Evolutionary conservation across 495 filamentous ascomycete genomes (phyloP), one percentile per base, ranked within the genome.

Genomic region (Xylaria venustula): DNA sequence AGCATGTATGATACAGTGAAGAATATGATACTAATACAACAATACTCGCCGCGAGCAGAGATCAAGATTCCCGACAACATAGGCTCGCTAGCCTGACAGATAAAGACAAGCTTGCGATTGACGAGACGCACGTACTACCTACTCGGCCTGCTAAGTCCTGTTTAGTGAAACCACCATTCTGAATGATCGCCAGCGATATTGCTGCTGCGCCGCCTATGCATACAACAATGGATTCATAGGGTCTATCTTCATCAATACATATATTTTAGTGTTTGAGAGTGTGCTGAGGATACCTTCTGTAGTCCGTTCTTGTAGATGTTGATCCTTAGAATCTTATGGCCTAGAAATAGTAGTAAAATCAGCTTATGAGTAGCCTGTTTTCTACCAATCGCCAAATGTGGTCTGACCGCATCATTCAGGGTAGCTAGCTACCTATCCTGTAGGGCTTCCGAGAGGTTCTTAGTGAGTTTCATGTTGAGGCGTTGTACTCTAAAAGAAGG

Each of bases 381-480:
- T 44, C 32, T 45, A 25, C 26, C 11, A 45, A 22, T 44, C 32
- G 11, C 40, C 19, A 32, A 11, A 15, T 55, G 41, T 55, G 53
- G 26, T 45, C 53, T 42, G 52, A 55, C 40, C 36, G 15, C 34
- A 11, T 11, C 3, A 15, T 50, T 15, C 12, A 34, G 30, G 30
- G 30, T 5, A 11, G 5, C 30, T 5, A 34, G 30, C 47, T 50
- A 28, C 22, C 3, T 20, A 46, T 15, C 17, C 23, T 6, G 37
- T 40, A 40, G 45, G 36, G 32, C 7, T 49, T 2, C 9, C 3
- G 4, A 23, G 45, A 40, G 37, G 14, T 3, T 40, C 7, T 3
- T 6, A 15, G 23, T 2, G 22, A 28, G 56, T 59, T 59, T 59
- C 56, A 59, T 41, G 41, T 20, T 40, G 14, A 42, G 37, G 45